A percentile compares a stretch with the other conserved stretches of the same genome.
phyloP scores from a whole-genome alignment of 2,329 filamentous ascomycete species.

The Gyromitra esculenta region DNA sequence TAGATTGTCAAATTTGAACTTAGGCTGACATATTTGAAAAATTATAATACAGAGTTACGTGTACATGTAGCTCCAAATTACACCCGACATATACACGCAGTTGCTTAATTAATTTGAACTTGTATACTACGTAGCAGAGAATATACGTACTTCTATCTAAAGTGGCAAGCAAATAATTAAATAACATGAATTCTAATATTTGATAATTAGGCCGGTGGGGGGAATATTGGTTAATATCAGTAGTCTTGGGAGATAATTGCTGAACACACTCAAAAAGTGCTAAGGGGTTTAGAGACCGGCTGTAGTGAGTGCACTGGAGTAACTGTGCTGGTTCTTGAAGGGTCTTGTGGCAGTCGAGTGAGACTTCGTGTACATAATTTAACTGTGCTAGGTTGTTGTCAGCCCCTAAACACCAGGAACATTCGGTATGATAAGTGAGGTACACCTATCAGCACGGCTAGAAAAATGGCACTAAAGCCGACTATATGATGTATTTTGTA shows the following conservation, averaged over 20 bases:
- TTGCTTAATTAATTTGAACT: slow-evolving; percentile 11
- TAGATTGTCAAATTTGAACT: slow-evolving; percentile 8
- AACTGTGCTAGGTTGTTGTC: background rate
- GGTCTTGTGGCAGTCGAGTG: slow-evolving; percentile 29
- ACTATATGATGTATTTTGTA: slow-evolving; percentile 15
- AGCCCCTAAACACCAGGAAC: slow-evolving; percentile 8
- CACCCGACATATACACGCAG: slow-evolving; percentile 2
- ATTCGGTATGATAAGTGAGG: slow-evolving; percentile 8
- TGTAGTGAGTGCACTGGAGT: slow-evolving; percentile 8
- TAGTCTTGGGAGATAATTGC: background rate
- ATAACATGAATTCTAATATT: background rate
- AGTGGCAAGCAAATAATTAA: slow-evolving; percentile 19
- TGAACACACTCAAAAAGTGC: background rate
- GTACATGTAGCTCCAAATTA: slow-evolving; percentile 18
- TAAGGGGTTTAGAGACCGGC: background rate
- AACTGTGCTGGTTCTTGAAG: slow-evolving; percentile 1
- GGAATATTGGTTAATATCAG: background rate
- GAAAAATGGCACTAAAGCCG: background rate
- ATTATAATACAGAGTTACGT: slow-evolving; percentile 30
- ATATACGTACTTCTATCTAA: background rate
- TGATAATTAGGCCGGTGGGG: background rate
- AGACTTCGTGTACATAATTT: slow-evolving; percentile 36
- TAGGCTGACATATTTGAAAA: slow-evolving; percentile 40
- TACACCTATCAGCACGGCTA: too few species aligned
- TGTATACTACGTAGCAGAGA: slow-evolving; percentile 29